These are phyloP conservation scores for Eucalyptus fibrosa DNA, from an alignment of 345 rosid genomes.

Conservation along the genomic window DNA sequence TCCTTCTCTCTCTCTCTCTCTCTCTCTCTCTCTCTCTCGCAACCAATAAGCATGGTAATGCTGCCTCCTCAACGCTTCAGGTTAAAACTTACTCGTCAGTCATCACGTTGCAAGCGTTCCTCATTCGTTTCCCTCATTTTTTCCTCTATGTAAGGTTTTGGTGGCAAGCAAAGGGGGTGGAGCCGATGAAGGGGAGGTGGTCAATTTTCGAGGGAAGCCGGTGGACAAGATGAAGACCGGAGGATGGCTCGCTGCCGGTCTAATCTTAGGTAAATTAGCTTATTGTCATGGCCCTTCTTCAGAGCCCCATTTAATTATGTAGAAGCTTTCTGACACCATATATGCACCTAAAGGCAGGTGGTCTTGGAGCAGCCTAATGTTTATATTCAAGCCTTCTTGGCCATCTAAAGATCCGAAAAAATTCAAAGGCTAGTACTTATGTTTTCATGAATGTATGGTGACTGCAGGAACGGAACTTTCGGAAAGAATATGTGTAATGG, in stretches of 20 bases:
- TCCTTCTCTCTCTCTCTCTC: not conserved
- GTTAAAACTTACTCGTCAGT: not conserved
- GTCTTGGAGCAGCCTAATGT: not conserved
- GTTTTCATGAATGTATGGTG: not conserved
- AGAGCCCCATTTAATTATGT: not conserved
- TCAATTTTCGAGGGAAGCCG: slow-evolving; percentile 53
- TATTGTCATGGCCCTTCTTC: not conserved
- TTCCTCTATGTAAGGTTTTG: slow-evolving; percentile 22
- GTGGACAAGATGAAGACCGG: slow-evolving; percentile 73
- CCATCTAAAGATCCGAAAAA: not conserved
- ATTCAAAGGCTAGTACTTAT: not conserved
- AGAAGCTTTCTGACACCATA: not conserved
- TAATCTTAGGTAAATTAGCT: slow-evolving; percentile 51
- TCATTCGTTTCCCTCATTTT: not conserved
- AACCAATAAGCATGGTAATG: not conserved
- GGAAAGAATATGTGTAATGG: slow-evolving; percentile 88
- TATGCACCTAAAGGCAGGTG: not conserved
- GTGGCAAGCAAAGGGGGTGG: slow-evolving; percentile 29
- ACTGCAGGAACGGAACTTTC: slow-evolving; percentile 69
- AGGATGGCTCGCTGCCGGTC: slow-evolving; percentile 90
- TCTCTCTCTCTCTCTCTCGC: not conserved
- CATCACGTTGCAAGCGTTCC: not conserved
- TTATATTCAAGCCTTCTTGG: not conserved
- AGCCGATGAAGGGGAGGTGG: slow-evolving; percentile 9
- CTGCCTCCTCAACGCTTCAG: not conserved